Percentiles rank a stretch among this genome's conserved stretches.
Conservation (phyloP, 106 monocot genomes). For the Agapanthus africanus region DNA sequence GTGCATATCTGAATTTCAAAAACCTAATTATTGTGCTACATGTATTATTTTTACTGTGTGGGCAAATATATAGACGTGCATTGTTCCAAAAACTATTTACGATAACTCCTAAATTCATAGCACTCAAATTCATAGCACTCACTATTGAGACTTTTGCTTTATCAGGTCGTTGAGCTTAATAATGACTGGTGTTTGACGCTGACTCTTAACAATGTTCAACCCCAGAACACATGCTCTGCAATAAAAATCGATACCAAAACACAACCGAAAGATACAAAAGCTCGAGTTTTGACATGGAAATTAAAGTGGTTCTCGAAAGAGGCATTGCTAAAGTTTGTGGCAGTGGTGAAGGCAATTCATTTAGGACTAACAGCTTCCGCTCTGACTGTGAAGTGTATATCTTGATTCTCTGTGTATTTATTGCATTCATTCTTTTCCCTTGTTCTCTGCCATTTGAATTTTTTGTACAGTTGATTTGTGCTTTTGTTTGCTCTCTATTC, state of each 20-base stretch:
- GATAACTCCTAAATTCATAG: no score
- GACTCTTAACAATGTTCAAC: conserved; percentile 16
- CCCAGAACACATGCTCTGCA: not conserved
- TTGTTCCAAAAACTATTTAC: no score
- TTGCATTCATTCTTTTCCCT: conserved; percentile 45
- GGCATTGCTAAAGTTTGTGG: conserved; percentile 46
- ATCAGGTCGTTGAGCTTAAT: conserved; percentile 47
- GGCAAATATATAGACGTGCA: no score
- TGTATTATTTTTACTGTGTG: no score
- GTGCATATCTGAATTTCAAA: no score
- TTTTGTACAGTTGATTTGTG: conserved; percentile 16
- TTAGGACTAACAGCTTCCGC: conserved; percentile 17
- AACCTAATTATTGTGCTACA: no score
- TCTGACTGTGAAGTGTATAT: conserved; percentile 47
- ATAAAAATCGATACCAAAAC: not conserved
- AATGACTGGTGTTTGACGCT: conserved; percentile 39
- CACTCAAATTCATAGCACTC: no score
- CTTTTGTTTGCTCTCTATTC: not conserved
- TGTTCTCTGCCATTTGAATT: conserved; percentile 4
- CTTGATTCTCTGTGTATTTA: conserved; percentile 28
- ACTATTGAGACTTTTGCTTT: no score
- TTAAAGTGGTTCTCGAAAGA: conserved; percentile 70
- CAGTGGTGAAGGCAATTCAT: conserved; percentile 47
- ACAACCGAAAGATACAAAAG: not conserved
- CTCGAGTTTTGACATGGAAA: conserved; percentile 36